Base-by-base conservation (phyloP, 2,329 filamentous ascomycete genomes). In the Acrodontium crateriforme region DNA sequence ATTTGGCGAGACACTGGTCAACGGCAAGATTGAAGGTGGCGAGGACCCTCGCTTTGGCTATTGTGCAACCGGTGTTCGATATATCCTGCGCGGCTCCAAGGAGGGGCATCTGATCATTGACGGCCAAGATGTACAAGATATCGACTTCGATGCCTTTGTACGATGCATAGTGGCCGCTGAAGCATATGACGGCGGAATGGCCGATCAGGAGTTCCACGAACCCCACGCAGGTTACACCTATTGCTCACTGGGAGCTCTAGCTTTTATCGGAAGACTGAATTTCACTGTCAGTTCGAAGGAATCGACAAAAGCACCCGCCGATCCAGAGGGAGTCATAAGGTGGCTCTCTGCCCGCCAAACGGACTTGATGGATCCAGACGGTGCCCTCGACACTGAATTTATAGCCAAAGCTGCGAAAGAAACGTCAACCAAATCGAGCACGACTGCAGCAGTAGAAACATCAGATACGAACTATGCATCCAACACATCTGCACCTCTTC, bases 191-290 rank as follows among this genome's bases (percentile, higher is more conserved):
- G 82, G 83, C 4, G 85, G 85, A 5, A 73, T 92, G 37, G 75
- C 76, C 3, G 82, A 91, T 50, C 74, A 71, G 18, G 74, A 76
- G 0, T 74, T 73, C 35, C 76, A 84, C 34, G 85, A 94, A 57
- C 77, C 83, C 18, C 84, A 94, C 47, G 79, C 82, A 41, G 89
- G 89, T 12, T 87, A 92, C 52, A 84, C 82, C 7, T 94, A 85
- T 60, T 94, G 84, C 53, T 84, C 78, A 6, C 68, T 94, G 29
- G 74, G 72, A 8, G 78, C 83, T 4, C 60, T 95, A 4, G 69
- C 72, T 2, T 70, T 94, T 27, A 63, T 94, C n/a, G 70, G 72
- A 34, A 69, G 73, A 8, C 63, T 78, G 1, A 55, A 61, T 2
- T 27, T 23, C 2, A 11, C 22, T 15, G 22, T 10, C 11, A 29